phyloP scores from a whole-genome alignment of 164 flowering plant species.

The Stephania yunnanensis region DNA sequence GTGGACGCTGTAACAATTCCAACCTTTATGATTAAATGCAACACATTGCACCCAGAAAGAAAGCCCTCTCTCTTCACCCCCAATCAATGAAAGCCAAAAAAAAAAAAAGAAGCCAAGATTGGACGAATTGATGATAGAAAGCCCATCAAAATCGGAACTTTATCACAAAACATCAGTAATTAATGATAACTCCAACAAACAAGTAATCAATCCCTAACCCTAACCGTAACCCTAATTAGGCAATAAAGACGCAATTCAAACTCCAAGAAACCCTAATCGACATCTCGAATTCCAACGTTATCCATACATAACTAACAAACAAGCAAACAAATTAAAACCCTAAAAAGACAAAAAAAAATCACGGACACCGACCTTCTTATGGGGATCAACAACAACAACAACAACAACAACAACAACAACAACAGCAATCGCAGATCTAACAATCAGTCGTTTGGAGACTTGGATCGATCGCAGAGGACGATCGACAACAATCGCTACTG shows the following conservation, averaged over 20 bases:
- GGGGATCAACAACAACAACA: neutral
- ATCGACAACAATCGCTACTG: neutral
- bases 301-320: neutral
- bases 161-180: too few relatives aligned
- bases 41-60: neutral
- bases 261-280: neutral
- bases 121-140: neutral
- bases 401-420: neutral
- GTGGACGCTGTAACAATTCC: too few relatives aligned
- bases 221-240: neutral
- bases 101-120: neutral
- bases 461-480: neutral
- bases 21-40: too few relatives aligned
- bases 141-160: neutral
- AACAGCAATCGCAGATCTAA: neutral
- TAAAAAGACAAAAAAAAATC: neutral
- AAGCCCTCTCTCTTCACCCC: neutral
- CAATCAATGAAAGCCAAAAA: neutral
- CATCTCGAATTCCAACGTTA: neutral
- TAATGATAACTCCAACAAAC: neutral
- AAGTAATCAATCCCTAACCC: neutral
- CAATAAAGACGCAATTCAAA: neutral
- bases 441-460: neutral
- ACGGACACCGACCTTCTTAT: neutral
- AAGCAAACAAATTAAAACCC: neutral